Evolutionary conservation across 2,329 filamentous ascomycete species (phyloP).

Genomic region (Rutstroemia sp.): DNA sequence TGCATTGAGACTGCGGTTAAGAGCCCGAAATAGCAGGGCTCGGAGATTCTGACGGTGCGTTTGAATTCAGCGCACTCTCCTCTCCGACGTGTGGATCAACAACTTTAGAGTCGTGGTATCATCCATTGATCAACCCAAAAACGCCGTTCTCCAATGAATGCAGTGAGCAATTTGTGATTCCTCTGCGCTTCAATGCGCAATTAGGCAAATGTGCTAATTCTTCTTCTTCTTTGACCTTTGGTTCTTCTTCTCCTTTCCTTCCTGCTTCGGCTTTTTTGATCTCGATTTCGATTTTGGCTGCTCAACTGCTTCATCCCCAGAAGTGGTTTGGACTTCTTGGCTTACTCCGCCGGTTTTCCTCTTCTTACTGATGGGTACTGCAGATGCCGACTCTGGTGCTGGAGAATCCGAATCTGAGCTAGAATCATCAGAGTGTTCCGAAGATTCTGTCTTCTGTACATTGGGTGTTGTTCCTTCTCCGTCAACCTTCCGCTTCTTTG

Average conservation of each 20-base stretch:
- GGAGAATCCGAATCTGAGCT: constrained; percentile 15
- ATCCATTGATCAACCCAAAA: constrained; percentile 5
- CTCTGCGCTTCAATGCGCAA: background rate
- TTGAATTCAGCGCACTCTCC: no score
- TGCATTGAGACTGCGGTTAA: no score
- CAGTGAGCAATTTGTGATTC: background rate
- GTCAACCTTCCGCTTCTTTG: constrained; percentile 29
- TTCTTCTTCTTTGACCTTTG: constrained; percentile 8
- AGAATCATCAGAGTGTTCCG: constrained; percentile 15
- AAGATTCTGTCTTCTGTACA: constrained; percentile 2
- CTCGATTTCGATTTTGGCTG: background rate
- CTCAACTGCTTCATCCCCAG: background rate
- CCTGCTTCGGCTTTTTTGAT: background rate
- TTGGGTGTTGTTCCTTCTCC: constrained; percentile 7
- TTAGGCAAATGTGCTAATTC: background rate
- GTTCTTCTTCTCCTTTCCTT: constrained; percentile 6
- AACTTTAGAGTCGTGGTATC: constrained; percentile 1
- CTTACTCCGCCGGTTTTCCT: constrained; percentile 25
- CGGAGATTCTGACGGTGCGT: no score
- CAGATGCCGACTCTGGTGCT: background rate
- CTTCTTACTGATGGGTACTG: constrained; percentile 22
- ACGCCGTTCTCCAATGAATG: constrained; percentile 1
- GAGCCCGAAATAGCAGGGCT: no score
- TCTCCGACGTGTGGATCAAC: no score
- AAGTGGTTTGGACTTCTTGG: background rate